phyloP scores from a whole-genome alignment of 2,329 filamentous ascomycete species.

The Leptographium wingfieldii region DNA sequence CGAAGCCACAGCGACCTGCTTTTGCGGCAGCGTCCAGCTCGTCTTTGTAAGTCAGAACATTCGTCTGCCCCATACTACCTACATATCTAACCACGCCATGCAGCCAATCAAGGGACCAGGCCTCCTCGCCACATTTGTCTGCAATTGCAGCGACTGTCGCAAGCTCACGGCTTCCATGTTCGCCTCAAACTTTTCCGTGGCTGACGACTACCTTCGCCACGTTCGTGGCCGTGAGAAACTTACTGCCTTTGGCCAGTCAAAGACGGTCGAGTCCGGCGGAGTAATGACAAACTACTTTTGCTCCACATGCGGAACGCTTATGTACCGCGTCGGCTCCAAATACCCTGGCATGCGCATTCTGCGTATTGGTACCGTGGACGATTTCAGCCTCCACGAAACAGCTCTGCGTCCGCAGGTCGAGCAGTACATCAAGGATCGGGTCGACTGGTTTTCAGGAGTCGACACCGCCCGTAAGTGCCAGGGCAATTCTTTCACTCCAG shows the following conservation, averaged over 20 bases:
- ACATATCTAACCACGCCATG: conserved; percentile 12
- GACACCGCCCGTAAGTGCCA: background rate
- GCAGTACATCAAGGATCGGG: conserved; percentile 30
- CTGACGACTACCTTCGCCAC: conserved; percentile 30
- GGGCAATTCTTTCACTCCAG: background rate
- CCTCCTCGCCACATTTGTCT: conserved; percentile 39
- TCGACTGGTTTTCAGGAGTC: conserved; percentile 12
- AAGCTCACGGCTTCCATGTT: conserved; percentile 53
- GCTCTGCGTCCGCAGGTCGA: conserved; percentile 33
- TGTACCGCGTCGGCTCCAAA: conserved; percentile 29
- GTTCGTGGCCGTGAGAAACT: conserved; percentile 39
- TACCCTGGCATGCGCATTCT: conserved; percentile 28
- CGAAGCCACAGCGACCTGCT: conserved; percentile 44
- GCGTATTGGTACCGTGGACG: conserved; percentile 38
- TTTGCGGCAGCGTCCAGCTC: conserved; percentile 43
- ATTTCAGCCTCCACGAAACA: conserved; percentile 34
- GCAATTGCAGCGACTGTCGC: conserved; percentile 48
- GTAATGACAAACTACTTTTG: conserved; percentile 53
- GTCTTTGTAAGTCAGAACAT: conserved; percentile 20
- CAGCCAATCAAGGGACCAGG: conserved; percentile 30
- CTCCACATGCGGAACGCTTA: conserved; percentile 39
- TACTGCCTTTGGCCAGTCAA: conserved; percentile 28
- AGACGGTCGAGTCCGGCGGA: conserved; percentile 33
- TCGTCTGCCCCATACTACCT: background rate
- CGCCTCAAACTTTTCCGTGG: conserved; percentile 42